Evolutionary conservation across 2,329 filamentous ascomycete genomes (phyloP), one percentile per base, ranked within the genome.

Genomic region (Fusarium decemcellulare): DNA sequence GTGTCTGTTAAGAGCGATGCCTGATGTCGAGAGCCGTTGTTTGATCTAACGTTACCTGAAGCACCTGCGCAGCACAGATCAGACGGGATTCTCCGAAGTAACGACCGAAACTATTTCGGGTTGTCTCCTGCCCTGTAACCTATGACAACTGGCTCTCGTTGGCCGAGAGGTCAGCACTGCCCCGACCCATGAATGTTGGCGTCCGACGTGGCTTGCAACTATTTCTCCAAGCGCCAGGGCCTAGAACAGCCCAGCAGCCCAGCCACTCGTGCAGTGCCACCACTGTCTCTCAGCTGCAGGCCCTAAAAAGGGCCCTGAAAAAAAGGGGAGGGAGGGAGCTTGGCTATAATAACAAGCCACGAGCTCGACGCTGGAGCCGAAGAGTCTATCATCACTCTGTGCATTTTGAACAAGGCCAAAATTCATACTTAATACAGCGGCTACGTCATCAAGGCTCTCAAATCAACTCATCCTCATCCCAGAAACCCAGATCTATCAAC

Each of bases 281-380:
- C 53, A 67, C 59, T 50, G 51, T 39, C 48, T 32, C 15, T 42
- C 39, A 30, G 10, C 43, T 32, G 23, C 54, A 60, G 46, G 15
- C 53, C 47, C 27, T n/a, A 51, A 32, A 14, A 43, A n/a, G 6
- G 37, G 18, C 47, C 18, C 34, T n/a, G 37, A 34, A 30, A 40
- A 37, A 59, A 46, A 50, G 63, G 67, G 67, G 63, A 46, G 53
- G 63, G 67, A 70, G 63, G 63, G 51, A 70, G 67, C 58, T 60
- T 39, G 34, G 18, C 40, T 57, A 47, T 37, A 67, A 23, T 55
- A 60, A 46, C 50, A 27, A 44, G 5, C 15, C 37, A 62, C 61
- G 67, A 50, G 32, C 16, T 50, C 32, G n/a, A 18, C 2, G 39
- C 27, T 53, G 32, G 18, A 42, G 39, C 27, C 42, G 32, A 32